These are phyloP conservation scores for Draba incana DNA, from an alignment of 345 rosid genomes.

Conservation along the genomic window DNA sequence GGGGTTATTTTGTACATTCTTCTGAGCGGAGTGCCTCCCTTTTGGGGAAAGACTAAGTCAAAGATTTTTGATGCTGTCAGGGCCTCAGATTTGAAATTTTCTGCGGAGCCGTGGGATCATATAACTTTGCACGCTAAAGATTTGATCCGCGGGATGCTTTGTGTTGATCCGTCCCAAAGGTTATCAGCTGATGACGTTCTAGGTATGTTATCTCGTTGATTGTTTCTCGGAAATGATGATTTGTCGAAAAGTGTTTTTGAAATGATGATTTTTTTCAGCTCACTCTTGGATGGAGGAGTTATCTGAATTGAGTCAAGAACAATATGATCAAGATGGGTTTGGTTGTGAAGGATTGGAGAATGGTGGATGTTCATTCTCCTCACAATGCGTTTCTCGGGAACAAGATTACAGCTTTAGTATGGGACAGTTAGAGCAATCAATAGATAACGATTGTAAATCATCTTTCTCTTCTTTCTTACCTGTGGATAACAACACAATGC, in stretches of 20 bases:
- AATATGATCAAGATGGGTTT: slow-evolving; percentile 41
- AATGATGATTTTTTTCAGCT: slow-evolving; percentile 46
- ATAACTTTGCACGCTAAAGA: slow-evolving; percentile 66
- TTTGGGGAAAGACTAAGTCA: slow-evolving; percentile 80
- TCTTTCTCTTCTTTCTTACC: slow-evolving; percentile 61
- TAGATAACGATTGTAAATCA: slow-evolving; percentile 49
- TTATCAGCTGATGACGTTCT: slow-evolving; percentile 65
- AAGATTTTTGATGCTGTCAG: slow-evolving; percentile 85
- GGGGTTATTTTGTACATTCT: slow-evolving; percentile 74
- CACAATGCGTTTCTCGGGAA: slow-evolving; percentile 42
- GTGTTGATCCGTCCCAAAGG: slow-evolving; percentile 70
- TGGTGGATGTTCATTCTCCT: slow-evolving; percentile 51
- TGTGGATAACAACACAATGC: slow-evolving; percentile 38
- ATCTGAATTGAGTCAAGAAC: slow-evolving; percentile 44
- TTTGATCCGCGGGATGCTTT: slow-evolving; percentile 74
- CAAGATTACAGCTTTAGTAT: slow-evolving; percentile 67
- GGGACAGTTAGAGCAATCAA: slow-evolving; percentile 42
- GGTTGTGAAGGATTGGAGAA: slow-evolving; percentile 45
- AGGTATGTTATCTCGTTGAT: slow-evolving; percentile 43
- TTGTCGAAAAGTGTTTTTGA: not conserved
- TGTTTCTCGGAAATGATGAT: not conserved
- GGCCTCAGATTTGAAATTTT: slow-evolving; percentile 73
- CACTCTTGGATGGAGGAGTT: slow-evolving; percentile 74
- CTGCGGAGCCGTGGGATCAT: slow-evolving; percentile 66
- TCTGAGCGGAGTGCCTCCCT: slow-evolving; percentile 74